A percentile compares a stretch with the other conserved stretches of the same genome.
Evolutionary conservation across 768 basidiomycete species (phyloP).

Genomic region (Xerocomus brunneocitrinus): DNA sequence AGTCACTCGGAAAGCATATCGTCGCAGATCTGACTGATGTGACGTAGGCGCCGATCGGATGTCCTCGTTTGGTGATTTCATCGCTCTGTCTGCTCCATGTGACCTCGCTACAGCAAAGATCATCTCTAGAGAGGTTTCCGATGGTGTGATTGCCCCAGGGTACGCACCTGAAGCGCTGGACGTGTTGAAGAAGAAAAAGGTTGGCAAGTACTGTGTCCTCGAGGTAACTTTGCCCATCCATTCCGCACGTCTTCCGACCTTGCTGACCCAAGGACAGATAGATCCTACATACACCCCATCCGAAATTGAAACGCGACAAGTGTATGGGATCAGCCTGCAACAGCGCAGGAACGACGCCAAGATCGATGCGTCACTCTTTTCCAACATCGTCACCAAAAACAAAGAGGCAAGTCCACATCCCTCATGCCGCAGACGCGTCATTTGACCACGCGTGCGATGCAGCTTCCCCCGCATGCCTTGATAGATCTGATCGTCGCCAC

Average conservation of each 20-base stretch:
- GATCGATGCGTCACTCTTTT: slow-evolving; percentile 76
- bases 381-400: slow-evolving; percentile 85
- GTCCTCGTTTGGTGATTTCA: slow-evolving; percentile 99
- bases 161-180: slow-evolving; percentile 87
- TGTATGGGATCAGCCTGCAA: slow-evolving; percentile 87
- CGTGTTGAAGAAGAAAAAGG: slow-evolving; percentile 92
- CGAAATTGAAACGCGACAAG: slow-evolving; percentile 87
- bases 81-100: slow-evolving; percentile 89
- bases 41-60: slow-evolving; percentile 87
- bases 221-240: slow-evolving; percentile 48
- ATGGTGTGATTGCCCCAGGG: slow-evolving; percentile 96
- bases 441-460: neutral
- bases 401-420: slow-evolving; percentile 56
- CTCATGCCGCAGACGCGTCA: neutral
- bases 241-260: neutral
- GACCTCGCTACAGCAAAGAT: slow-evolving; percentile 94
- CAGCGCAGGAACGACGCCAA: slow-evolving; percentile 89
- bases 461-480: slow-evolving; percentile 74
- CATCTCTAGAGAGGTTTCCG: slow-evolving; percentile 98
- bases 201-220: slow-evolving; percentile 96
- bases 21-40: slow-evolving; percentile 4
- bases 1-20: slow-evolving; percentile 13
- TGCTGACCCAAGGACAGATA: slow-evolving; percentile 52
- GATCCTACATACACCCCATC: slow-evolving; percentile 79
- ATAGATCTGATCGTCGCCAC: slow-evolving; percentile 97